Conservation (phyloP, 2,329 filamentous ascomycete species). For the Colletotrichum liaoningense region DNA sequence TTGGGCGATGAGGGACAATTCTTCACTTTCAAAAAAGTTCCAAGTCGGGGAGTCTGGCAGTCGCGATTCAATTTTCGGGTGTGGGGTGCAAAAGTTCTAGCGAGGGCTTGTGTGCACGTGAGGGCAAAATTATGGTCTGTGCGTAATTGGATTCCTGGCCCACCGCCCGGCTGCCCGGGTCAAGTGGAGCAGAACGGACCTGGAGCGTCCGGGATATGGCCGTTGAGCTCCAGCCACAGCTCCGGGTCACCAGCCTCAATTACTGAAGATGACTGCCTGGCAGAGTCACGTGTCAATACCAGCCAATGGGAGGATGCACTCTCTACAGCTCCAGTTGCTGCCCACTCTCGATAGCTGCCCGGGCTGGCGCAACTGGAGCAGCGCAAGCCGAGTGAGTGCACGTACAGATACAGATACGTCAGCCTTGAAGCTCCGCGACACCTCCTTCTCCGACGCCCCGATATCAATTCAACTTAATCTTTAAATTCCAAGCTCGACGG, state of each 20-base stretch:
- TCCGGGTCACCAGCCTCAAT: not conserved
- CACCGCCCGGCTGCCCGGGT: not conserved
- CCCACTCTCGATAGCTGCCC: constrained; percentile 24
- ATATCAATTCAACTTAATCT: not conserved
- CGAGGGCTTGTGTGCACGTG: constrained; percentile 54
- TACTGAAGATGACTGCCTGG: not conserved
- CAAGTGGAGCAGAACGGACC: not conserved
- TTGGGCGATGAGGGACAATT: constrained; percentile 44
- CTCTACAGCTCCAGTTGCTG: constrained; percentile 17
- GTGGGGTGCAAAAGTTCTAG: constrained; percentile 57
- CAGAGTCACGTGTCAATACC: constrained; percentile 10
- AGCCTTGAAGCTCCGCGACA: constrained; percentile 24
- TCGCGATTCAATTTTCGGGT: constrained; percentile 40
- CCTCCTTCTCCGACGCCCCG: not conserved
- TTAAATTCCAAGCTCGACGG: not conserved
- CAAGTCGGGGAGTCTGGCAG: constrained; percentile 35
- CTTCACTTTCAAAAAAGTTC: constrained; percentile 13
- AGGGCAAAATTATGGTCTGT: constrained; percentile 35
- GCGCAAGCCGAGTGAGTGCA: constrained; percentile 7
- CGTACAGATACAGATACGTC: constrained; percentile 21
- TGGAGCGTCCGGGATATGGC: too few relatives aligned
- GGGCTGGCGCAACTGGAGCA: constrained; percentile 10
- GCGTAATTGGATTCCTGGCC: not conserved
- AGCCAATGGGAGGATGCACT: constrained; percentile 4
- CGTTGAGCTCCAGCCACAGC: not conserved